These are phyloP conservation scores for Leccinum incarnatum DNA, from an alignment of 768 basidiomycete genomes.

Conservation along the genomic window DNA sequence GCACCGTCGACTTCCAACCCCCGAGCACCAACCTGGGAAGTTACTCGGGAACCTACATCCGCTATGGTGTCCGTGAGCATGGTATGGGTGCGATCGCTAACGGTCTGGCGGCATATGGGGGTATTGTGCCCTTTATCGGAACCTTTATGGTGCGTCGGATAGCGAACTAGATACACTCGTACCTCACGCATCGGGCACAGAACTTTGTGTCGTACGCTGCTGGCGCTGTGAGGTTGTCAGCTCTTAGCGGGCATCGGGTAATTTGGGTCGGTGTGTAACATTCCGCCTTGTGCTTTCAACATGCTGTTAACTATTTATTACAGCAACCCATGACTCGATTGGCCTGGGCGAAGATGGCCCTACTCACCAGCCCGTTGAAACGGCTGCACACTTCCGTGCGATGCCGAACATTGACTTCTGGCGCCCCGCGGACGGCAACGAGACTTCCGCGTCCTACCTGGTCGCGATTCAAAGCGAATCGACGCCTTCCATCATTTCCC, in stretches of 20 bases:
- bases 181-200: constrained; percentile 34
- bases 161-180: neutral
- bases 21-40: constrained; percentile 79
- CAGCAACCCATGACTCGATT: constrained; percentile 93
- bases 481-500: constrained; percentile 81
- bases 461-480: constrained; percentile 69
- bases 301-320: neutral
- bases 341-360: constrained; percentile 93
- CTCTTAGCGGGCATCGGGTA: constrained; percentile 84
- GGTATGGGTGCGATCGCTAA: constrained; percentile 96
- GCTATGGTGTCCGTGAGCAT: constrained; percentile 97
- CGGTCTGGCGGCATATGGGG: constrained; percentile 86
- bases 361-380: constrained; percentile 94
- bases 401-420: constrained; percentile 90
- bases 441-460: constrained; percentile 91
- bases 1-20: constrained; percentile 87
- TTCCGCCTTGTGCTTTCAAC: neutral
- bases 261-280: constrained; percentile 82
- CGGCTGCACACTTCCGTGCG: constrained; percentile 81
- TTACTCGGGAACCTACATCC: constrained; percentile 87
- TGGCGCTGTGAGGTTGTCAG: constrained; percentile 88
- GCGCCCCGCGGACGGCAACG: constrained; percentile 94
- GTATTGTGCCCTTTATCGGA: constrained; percentile 84
- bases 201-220: constrained; percentile 95
- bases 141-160: constrained; percentile 76